Conservation (phyloP, 805 yeast genomes). For the Candida piceae region DNA sequence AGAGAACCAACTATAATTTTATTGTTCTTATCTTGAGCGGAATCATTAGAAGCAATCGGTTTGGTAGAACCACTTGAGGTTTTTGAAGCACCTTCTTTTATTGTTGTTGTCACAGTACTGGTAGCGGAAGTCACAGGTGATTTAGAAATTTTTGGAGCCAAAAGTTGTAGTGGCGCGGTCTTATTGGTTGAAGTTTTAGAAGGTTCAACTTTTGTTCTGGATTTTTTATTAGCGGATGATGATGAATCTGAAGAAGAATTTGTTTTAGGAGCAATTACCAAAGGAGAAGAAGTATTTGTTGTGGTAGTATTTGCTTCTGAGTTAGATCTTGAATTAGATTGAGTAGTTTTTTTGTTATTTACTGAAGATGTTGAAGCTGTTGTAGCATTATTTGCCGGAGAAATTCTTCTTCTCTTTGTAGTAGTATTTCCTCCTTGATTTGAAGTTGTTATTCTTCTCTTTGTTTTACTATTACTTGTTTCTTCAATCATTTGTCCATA, state of each 20-base stretch:
- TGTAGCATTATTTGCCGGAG: too few species aligned
- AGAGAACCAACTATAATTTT: conserved; percentile 10
- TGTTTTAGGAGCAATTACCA: background rate
- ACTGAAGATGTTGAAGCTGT: conserved; percentile 4
- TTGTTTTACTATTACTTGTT: conserved; percentile 19
- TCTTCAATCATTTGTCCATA: conserved; percentile 85
- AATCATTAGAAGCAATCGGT: background rate
- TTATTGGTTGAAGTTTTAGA: too few species aligned
- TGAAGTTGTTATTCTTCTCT: conserved; percentile 3
- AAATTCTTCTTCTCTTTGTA: too few species aligned
- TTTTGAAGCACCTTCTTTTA: too few species aligned
- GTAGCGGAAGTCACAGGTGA: too few species aligned
- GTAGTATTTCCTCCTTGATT: too few species aligned
- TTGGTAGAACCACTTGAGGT: too few species aligned
- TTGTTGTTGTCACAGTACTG: too few species aligned
- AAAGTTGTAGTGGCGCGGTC: too few species aligned
- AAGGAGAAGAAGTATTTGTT: conserved; percentile 1
- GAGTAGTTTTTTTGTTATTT: background rate
- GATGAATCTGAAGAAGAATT: background rate
- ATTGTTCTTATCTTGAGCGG: conserved; percentile 1
- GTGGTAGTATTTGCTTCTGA: background rate
- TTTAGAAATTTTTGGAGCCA: too few species aligned
- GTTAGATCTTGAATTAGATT: conserved; percentile 2
- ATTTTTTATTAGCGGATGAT: background rate
- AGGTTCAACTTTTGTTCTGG: too few species aligned